Evolutionary conservation across 2,329 filamentous ascomycete species (phyloP).

Genomic region (Pyricularia sp.): DNA sequence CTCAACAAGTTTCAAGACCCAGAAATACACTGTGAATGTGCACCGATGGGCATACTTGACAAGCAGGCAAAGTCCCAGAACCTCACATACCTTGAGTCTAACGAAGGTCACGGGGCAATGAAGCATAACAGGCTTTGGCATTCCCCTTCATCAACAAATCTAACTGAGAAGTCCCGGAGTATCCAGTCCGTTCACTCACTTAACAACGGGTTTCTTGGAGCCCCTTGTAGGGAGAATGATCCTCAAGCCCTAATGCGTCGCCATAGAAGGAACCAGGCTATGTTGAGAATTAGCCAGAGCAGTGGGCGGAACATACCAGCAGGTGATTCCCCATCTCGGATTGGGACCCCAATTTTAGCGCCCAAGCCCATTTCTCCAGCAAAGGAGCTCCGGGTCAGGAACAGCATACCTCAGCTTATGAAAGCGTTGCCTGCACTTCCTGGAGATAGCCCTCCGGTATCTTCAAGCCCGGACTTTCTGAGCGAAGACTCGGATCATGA

Average conservation of each 20-base stretch:
- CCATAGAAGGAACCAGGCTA: constrained; percentile 5
- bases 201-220: background rate
- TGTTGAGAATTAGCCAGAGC: constrained; percentile 3
- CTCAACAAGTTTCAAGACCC: background rate
- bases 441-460: constrained; percentile 5
- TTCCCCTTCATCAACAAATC: background rate
- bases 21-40: background rate
- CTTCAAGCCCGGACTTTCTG: background rate
- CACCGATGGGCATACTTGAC: background rate
- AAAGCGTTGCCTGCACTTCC: constrained; percentile 40
- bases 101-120: background rate
- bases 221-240: background rate
- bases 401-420: constrained; percentile 42
- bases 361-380: constrained; percentile 40
- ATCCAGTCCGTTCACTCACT: background rate
- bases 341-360: constrained; percentile 25
- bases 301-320: constrained; percentile 3
- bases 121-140: background rate
- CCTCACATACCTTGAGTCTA: background rate
- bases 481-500: background rate
- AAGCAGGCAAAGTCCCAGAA: background rate
- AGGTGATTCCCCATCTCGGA: constrained; percentile 5
- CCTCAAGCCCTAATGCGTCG: constrained; percentile 1
- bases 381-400: constrained; percentile 33
- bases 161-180: background rate